These are phyloP conservation scores for Sedum album DNA, from an alignment of 164 flowering plant species.

Conservation along the genomic window DNA sequence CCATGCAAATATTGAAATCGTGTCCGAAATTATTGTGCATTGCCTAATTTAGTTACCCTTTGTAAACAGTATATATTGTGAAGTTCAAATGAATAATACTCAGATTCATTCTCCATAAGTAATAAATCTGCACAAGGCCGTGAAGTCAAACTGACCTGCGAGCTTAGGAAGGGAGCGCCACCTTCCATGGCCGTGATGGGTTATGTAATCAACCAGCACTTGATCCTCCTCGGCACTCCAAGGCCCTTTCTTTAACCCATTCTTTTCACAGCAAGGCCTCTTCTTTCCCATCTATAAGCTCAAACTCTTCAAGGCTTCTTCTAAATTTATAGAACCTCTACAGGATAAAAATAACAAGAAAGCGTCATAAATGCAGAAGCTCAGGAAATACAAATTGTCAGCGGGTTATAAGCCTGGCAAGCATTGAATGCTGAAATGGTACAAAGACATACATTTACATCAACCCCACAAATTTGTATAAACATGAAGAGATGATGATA, in stretches of 20 bases:
- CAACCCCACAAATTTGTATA: background rate
- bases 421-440: slow-evolving; percentile 7
- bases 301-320: background rate
- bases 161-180: slow-evolving; percentile 12
- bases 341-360: slow-evolving; percentile 6
- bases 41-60: too few species aligned
- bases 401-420: slow-evolving; percentile 2
- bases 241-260: slow-evolving; percentile 11
- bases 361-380: background rate
- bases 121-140: too few species aligned
- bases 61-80: too few species aligned
- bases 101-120: too few species aligned
- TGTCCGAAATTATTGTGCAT: too few species aligned
- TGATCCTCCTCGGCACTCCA: slow-evolving; percentile 10
- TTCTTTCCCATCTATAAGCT: slow-evolving; percentile 3
- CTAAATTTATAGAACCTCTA: background rate
- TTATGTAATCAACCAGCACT: background rate
- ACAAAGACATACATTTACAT: slow-evolving; percentile 1
- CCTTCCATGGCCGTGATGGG: slow-evolving; percentile 6
- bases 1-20: too few species aligned
- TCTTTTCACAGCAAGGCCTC: slow-evolving; percentile 8
- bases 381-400: slow-evolving; percentile 2
- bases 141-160: slow-evolving; percentile 5
- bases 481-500: background rate
- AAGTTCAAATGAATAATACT: too few species aligned